Evolutionary conservation across 164 flowering plant species (phyloP).

Genomic region (Vitis amurensis): DNA sequence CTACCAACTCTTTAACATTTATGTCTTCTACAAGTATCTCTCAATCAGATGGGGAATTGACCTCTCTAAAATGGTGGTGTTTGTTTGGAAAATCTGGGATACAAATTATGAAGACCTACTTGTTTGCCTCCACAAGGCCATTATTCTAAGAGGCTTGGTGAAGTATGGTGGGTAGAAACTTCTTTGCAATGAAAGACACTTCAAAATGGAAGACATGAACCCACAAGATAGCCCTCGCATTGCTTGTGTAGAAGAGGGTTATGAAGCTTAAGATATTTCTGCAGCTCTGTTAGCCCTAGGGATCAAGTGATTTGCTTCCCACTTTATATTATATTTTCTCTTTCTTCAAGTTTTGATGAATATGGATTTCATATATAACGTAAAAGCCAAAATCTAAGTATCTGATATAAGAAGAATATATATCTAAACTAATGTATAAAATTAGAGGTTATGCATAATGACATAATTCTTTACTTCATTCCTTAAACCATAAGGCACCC

Average conservation of each 20-base stretch:
- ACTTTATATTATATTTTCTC: neutral
- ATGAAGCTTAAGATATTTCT: slow-evolving; percentile 37
- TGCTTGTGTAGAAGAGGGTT: slow-evolving; percentile 24
- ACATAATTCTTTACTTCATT: neutral
- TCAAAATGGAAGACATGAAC: slow-evolving; percentile 51
- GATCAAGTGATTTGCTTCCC: slow-evolving; percentile 20
- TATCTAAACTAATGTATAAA: too few species aligned
- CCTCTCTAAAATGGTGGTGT: slow-evolving; percentile 53
- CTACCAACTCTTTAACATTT: neutral
- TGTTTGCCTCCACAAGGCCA: slow-evolving; percentile 65
- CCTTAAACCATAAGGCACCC: neutral
- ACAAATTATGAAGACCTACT: slow-evolving; percentile 67
- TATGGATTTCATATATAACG: neutral
- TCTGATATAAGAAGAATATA: neutral
- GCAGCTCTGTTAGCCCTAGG: slow-evolving; percentile 41
- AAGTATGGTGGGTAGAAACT: slow-evolving; percentile 56
- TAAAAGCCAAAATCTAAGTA: neutral
- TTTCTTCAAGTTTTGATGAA: neutral
- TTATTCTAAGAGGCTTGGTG: slow-evolving; percentile 53
- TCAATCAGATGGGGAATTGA: slow-evolving; percentile 73
- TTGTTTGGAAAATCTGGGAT: slow-evolving; percentile 75
- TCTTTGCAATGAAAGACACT: slow-evolving; percentile 40
- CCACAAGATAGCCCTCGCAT: slow-evolving; percentile 50
- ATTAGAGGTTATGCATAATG: neutral
- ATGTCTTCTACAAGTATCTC: slow-evolving; percentile 52